phyloP scores from a whole-genome alignment of 352 stramenopile species.

The Phytophthora niederhauseri region DNA sequence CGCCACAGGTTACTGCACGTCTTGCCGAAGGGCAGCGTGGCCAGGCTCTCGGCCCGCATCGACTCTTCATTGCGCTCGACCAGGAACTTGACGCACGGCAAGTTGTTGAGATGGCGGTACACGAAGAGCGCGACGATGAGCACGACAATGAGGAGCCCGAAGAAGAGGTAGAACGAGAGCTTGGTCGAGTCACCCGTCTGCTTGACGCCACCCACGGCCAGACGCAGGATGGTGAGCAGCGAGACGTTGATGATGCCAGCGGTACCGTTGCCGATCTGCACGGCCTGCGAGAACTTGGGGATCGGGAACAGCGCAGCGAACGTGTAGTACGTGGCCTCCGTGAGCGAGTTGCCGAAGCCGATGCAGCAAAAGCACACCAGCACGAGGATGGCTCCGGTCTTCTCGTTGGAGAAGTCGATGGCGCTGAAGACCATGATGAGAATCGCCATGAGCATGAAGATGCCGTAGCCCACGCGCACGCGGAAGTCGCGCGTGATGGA shows the following conservation, averaged over 20 bases:
- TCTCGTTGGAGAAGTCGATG: conserved; percentile 39
- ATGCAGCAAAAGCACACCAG: conserved; percentile 49
- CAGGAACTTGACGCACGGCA: conserved; percentile 52
- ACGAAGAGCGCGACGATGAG: conserved; percentile 42
- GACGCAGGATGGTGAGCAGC: conserved; percentile 45
- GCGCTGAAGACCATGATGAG: conserved; percentile 59
- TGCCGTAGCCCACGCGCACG: conserved; percentile 43
- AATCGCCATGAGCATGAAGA: conserved; percentile 46
- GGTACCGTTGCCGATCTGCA: conserved; percentile 56
- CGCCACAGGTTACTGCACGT: conserved; percentile 43
- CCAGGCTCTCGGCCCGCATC: conserved; percentile 32
- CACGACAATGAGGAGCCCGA: conserved; percentile 49
- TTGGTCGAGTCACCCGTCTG: conserved; percentile 31
- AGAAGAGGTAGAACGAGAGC: conserved; percentile 59
- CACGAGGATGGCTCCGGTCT: conserved; percentile 44
- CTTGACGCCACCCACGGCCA: conserved; percentile 43
- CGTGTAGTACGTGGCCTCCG: conserved; percentile 54
- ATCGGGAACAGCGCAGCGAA: conserved; percentile 56
- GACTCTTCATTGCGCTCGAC: conserved; percentile 48
- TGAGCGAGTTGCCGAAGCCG: conserved; percentile 52
- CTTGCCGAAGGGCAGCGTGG: conserved; percentile 28
- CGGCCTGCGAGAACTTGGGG: conserved; percentile 59
- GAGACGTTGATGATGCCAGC: conserved; percentile 54
- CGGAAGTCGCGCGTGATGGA: conserved; percentile 11
- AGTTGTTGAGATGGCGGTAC: conserved; percentile 35